Base-by-base conservation (phyloP, 176 grass and related monocot genomes). In the Canna indica region DNA sequence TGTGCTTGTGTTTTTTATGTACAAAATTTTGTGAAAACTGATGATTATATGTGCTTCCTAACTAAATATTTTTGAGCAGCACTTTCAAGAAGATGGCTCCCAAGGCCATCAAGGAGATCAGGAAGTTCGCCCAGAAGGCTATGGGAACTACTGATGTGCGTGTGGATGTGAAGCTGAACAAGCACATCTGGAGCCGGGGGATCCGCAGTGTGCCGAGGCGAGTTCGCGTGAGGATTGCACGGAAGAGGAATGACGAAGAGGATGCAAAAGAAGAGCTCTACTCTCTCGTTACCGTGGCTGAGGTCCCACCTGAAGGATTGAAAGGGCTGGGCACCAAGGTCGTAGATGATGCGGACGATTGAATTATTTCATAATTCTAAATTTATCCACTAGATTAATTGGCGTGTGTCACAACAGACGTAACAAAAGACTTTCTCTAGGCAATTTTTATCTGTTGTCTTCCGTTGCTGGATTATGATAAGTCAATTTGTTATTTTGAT, bases 31-130 rank as follows among this genome's bases (percentile, higher is more conserved):
- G 47, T 50, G n/a, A n/a, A n/a, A n/a, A n/a, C n/a, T n/a, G n/a
- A n/a, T n/a, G n/a, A n/a, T n/a, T n/a, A 22, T 10, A n/a, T 6
- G 20, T 28, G 4, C 2, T 4, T 11, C 15, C 29, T 61, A 61
- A 61, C 29, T 33, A 47, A 14, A 46, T 32, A 41, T 44, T 33
- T 64, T 12, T 60, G 47, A 35, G 31, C 83, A 92, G 93, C 59
- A 87, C 88, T 42, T 97, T 97, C 61, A 92, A 97, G 82, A 96
- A 97, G 86, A 97, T 86, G 75, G 93, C 93, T 0, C 93, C 93
- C 4, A 97, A 87, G 24, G 86, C 88, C 25, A 87, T 97, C 38
- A 92, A 92, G 81, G 93, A 92, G 74, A 97, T 92, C 67, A 80
- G 84, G 63, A 96, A 92, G 77, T 97, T 97, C 17, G 86, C 86